Evolutionary conservation across 257 asterid species (phyloP).

Genomic region (Solanum sparsipilum): DNA sequence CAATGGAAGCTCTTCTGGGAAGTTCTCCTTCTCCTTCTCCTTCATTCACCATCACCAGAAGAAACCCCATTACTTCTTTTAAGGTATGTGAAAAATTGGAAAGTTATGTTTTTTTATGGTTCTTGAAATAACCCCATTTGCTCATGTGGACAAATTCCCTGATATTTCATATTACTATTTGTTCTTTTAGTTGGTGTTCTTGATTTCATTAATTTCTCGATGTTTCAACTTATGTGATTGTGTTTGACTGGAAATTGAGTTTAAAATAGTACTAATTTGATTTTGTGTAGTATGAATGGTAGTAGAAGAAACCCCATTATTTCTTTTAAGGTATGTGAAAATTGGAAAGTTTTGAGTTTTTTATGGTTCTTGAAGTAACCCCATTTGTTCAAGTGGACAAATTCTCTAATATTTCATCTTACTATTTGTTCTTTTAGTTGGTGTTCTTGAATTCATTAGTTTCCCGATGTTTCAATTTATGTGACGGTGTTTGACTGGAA

Average conservation of each 20-base stretch:
- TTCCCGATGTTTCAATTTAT: no score
- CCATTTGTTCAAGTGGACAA: no score
- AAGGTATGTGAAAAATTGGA: conserved; percentile 20
- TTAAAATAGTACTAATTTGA: no score
- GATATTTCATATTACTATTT: background rate
- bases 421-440: no score
- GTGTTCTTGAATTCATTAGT: no score
- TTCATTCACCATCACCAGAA: conserved; percentile 11
- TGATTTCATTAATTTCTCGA: background rate
- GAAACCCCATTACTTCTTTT: conserved; percentile 3
- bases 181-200: background rate
- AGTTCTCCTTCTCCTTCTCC: conserved; percentile 10
- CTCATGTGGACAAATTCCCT: background rate
- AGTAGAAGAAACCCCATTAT: no score
- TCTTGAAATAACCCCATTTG: background rate
- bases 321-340: conserved; percentile 20
- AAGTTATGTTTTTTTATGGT: background rate
- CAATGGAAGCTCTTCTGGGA: conserved; percentile 47
- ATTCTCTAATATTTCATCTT: no score
- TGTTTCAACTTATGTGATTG: background rate
- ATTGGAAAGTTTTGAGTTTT: background rate
- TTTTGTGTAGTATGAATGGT: no score
- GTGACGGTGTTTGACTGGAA: no score
- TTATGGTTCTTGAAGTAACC: no score
- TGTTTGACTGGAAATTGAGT: no score